phyloP scores from a whole-genome alignment of 768 basidiomycete species.

The Neoboletus subvelutipes region DNA sequence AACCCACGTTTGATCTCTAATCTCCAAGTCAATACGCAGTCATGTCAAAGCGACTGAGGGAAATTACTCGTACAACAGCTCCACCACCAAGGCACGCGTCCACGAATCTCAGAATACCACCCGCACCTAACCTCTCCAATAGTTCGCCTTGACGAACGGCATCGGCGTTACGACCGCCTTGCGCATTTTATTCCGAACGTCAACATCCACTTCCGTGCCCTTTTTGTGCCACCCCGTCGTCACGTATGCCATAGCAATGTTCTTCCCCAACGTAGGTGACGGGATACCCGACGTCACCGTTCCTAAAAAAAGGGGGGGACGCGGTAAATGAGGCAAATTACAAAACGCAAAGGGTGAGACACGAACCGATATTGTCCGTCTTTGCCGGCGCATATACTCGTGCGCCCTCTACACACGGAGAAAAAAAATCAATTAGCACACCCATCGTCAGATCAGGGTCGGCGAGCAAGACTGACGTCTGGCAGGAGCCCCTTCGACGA shows the following conservation, averaged over 20 bases:
- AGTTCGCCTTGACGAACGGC: conserved; percentile 86
- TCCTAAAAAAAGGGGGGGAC: conserved; percentile 43
- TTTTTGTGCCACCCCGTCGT: conserved; percentile 83
- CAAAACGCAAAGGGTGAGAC: conserved; percentile 3
- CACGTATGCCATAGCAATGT: conserved; percentile 97
- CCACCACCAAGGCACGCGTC: not conserved
- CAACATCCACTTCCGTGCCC: conserved; percentile 80
- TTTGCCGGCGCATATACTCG: conserved; percentile 61
- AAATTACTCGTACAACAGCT: not conserved
- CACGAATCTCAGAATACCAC: not conserved
- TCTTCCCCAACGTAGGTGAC: conserved; percentile 82
- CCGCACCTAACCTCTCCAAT: conserved; percentile 61
- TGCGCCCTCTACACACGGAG: conserved; percentile 67
- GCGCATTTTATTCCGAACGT: conserved; percentile 79
- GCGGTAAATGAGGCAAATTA: not conserved
- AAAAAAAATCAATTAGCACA: not conserved
- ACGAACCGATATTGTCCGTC: conserved; percentile 60
- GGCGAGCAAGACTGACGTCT: conserved; percentile 50
- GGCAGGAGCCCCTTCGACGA: conserved; percentile 84
- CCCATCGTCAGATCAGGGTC: not conserved
- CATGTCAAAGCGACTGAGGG: not conserved
- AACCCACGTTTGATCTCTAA: not conserved
- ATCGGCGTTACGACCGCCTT: conserved; percentile 74
- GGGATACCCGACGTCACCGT: conserved; percentile 93
- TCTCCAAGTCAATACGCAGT: not conserved